Conservation (phyloP, 2,329 filamentous ascomycete genomes). For the Acrodontium crateriforme region DNA sequence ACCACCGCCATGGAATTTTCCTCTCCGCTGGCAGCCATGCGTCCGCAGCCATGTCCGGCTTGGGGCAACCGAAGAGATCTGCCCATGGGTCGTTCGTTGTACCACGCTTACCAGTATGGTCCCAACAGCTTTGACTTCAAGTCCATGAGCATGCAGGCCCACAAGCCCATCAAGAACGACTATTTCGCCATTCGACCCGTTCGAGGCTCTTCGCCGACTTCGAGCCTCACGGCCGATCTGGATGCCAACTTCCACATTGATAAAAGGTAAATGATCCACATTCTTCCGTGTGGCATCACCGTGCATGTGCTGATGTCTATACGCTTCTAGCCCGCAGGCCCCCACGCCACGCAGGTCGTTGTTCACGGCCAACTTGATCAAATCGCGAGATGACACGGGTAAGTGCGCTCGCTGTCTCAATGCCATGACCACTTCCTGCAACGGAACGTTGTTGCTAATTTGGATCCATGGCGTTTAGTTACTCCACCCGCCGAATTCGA, state of each 20-base stretch:
- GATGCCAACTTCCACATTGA: conserved; percentile 96
- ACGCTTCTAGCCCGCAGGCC: conserved; percentile 54
- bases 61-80: conserved; percentile 47
- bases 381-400: conserved; percentile 25
- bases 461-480: conserved; percentile 26
- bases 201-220: conserved; percentile 79
- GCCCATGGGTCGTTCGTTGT: conserved; percentile 38
- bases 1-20: conserved; percentile 65
- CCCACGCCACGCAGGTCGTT: conserved; percentile 73
- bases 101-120: conserved; percentile 42
- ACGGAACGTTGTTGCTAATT: conserved; percentile 12
- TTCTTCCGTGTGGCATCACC: conserved; percentile 16
- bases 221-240: conserved; percentile 81
- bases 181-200: conserved; percentile 67
- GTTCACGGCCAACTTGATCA: conserved; percentile 61
- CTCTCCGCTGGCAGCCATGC: conserved; percentile 87
- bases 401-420: conserved; percentile 8
- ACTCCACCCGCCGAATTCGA: conserved; percentile 42
- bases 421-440: conserved; percentile 2
- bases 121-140: conserved; percentile 63
- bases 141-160: conserved; percentile 56
- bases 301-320: conserved; percentile 26
- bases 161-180: conserved; percentile 54
- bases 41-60: conserved; percentile 51
- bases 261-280: conserved; percentile 56